Base-by-base conservation (phyloP, 352 stramenopile genomes). In the Phytophthora gonapodyides region DNA sequence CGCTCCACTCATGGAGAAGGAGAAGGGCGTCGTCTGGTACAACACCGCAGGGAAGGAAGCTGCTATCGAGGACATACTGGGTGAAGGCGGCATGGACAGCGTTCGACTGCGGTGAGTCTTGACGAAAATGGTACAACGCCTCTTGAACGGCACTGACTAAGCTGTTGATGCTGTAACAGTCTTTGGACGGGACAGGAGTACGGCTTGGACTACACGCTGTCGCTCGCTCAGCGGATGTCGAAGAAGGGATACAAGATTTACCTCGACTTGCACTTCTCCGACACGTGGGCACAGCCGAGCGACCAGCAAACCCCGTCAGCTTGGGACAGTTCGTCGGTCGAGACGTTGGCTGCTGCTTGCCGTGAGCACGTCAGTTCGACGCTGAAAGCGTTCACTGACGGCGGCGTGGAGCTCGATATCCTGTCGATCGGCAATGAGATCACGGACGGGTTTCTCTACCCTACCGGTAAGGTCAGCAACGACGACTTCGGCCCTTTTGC, bases 261-360 rank as follows among this genome's bases (percentile, higher is more conserved):
- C 43, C 57, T 75, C 3, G 67, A 75, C 52, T 50, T 75, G 56
- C 67, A 75, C 48, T 75, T 75, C 52, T 75, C 67, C 15, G 67
- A 75, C 31, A 75, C 67, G 1, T 75, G 67, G 67, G 67, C 67
- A 1, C 50, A 75, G 9, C 57, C 61, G 12, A 65, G 47, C 9
- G 36, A 62, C 17, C 61, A 75, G 42, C 50, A 45, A 13, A 59
- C 49, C 1, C 67, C 62, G 17, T 60, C 56, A 2, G 36, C 45
- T 16, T 75, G 62, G 52, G 64, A 70, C n/a, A 43, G 17, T 17
- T 61, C 67, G 21, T 61, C 62, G 11, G 53, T 69, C 10, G 49
- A 62, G 5, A 62, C 45, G 3, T 44, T 72, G 31, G 57, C 67
- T 1, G 44, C 48, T 5, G 54, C 61, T 8, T 54, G 68, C 16